These are phyloP conservation scores for Rhodotorula sp. DNA, from an alignment of 1,284 basidiomycete species.

Conservation along the genomic window DNA sequence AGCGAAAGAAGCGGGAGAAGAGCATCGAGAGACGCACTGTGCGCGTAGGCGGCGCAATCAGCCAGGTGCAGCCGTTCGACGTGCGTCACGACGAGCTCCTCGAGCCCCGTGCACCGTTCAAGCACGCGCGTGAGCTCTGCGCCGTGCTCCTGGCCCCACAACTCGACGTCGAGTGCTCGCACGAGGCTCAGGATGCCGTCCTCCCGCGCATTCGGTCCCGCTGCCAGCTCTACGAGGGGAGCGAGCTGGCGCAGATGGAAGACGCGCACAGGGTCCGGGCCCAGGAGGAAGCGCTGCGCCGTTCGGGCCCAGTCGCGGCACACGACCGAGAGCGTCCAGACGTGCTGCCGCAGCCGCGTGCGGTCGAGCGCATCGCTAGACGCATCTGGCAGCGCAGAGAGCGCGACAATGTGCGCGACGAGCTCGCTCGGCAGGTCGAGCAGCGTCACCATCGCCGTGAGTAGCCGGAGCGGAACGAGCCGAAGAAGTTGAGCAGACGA, in stretches of 20 bases:
- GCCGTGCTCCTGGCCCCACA: constrained; percentile 8
- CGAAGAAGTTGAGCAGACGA: too few relatives aligned
- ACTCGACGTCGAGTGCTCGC: constrained; percentile 1
- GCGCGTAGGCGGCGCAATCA: background rate
- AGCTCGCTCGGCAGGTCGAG: background rate
- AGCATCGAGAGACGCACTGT: background rate
- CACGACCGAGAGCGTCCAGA: constrained; percentile 7
- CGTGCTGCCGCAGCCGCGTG: background rate
- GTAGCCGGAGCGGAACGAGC: too few relatives aligned
- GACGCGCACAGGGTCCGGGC: background rate
- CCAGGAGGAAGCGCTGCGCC: constrained; percentile 5
- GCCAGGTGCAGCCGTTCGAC: constrained; percentile 1
- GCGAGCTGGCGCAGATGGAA: background rate
- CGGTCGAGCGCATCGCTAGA: background rate
- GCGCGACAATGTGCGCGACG: background rate
- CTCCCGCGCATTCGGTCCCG: too few relatives aligned
- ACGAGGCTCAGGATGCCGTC: background rate
- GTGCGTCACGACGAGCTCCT: background rate
- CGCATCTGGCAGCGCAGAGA: background rate
- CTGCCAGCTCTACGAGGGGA: background rate
- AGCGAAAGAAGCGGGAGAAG: background rate
- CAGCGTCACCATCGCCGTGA: background rate
- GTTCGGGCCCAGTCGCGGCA: background rate
- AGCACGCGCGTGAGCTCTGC: background rate
- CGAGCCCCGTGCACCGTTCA: background rate